Base-by-base conservation (phyloP, 192 early-diverging fungal genomes). In the Spinellus fusiger region DNA sequence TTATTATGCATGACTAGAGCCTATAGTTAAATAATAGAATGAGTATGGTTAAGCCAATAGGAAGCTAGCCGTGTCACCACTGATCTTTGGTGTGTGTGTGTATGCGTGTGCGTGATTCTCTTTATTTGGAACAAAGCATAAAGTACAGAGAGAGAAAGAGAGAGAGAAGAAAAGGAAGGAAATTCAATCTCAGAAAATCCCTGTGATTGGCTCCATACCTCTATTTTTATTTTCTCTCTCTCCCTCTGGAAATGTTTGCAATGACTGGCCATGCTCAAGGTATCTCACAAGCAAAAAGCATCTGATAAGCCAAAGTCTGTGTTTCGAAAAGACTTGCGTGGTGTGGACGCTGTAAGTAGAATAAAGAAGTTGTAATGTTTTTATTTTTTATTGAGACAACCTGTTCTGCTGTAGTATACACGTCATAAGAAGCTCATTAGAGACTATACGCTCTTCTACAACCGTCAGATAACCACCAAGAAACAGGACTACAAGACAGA, bases 341-440 rank as follows among this genome's bases (percentile, higher is more conserved):
- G 80, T 9, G 59, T 77, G 23, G 73, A 79, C 38, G 70, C 80
- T 20, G 80, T 79, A 71, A 65, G 68, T 53, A 13, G 26, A 29
- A 37, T 50, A 54, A 34, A 28, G 28, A 26, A 16, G 10, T 46
- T 6, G 22, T 32, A 5, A 40, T 49, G 1, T n/a, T 46, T 31
- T 49, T 7, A 47, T 26, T 23, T 38, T 26, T 32, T 27, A 25
- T 55, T 37, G n/a, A n/a, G n/a, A n/a, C 20, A 47, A 49, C 26
- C 59, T 46, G 9, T 25, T 51, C 12, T 56, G 5, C 6, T 54
- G 18, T 29, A 83, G 81, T 80, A 78, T 59, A 34, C 74, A 15
- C 65, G 71, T 15, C 88, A 89, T 70, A 79, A 84, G 61, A 65
- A 72, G 26, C 66, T 86, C 56, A 81, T 90, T 49, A 65, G 72